These are phyloP conservation scores for Microcera coccophila DNA, from an alignment of 2,329 filamentous ascomycete genomes.

Conservation along the genomic window DNA sequence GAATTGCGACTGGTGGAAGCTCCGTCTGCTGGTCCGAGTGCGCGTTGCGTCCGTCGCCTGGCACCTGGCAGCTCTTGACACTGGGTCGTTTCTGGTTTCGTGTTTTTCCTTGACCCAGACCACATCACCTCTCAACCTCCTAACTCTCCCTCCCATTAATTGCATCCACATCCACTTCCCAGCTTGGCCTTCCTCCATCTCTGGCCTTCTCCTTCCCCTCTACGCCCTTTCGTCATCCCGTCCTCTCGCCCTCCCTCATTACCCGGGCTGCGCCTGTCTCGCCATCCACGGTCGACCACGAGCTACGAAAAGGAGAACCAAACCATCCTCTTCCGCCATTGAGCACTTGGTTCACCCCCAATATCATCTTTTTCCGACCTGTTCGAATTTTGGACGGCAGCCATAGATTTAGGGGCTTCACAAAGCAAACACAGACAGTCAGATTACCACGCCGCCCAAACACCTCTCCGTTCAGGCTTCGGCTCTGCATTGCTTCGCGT, in stretches of 20 bases:
- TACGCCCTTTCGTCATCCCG: not conserved
- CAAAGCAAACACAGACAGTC: not conserved
- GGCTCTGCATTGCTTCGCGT: not conserved
- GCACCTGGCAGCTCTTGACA: conserved; percentile 1
- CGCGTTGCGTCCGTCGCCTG: conserved; percentile 11
- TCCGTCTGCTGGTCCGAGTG: conserved; percentile 20
- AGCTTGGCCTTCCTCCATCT: not conserved
- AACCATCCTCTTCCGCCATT: not conserved
- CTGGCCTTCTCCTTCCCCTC: not conserved
- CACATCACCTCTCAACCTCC: conserved; percentile 3
- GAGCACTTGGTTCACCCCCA: conserved; percentile 2
- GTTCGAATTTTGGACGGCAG: conserved; percentile 9
- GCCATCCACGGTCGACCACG: not conserved
- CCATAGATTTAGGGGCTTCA: conserved; percentile 12
- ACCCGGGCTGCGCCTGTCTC: conserved; percentile 18
- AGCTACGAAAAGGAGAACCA: conserved; percentile 3
- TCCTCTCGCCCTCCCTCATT: conserved; percentile 4
- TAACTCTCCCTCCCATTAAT: conserved; percentile 8
- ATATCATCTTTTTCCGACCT: conserved; percentile 11
- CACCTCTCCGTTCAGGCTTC: not conserved
- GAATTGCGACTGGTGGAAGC: not conserved
- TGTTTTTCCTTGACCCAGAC: not conserved
- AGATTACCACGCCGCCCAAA: not conserved
- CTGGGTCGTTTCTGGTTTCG: conserved; percentile 5
- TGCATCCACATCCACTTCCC: not conserved